phyloP scores from a whole-genome alignment of 176 grass and related monocot species.

The Avena atlantica region DNA sequence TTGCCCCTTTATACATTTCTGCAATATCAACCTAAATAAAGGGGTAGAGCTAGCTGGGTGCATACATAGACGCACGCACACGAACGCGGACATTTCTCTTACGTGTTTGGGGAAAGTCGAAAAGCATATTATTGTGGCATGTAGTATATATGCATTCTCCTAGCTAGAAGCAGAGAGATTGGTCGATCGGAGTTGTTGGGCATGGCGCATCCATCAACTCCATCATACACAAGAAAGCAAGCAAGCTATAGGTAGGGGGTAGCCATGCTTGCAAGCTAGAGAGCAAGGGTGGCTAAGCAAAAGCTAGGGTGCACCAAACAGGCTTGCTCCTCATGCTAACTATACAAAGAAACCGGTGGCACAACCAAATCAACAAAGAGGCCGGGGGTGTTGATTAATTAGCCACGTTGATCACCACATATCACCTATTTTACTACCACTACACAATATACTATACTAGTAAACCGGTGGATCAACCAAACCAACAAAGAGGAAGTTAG shows the following conservation, averaged over 20 bases:
- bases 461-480: neutral
- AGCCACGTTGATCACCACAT: neutral
- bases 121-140: neutral
- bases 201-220: constrained; percentile 40
- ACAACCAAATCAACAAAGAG: constrained; percentile 10
- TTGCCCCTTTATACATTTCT: no score
- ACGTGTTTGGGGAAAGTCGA: neutral
- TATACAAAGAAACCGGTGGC: neutral
- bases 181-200: constrained; percentile 32
- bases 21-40: neutral
- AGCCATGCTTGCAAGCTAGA: constrained; percentile 56
- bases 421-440: neutral
- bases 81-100: no score
- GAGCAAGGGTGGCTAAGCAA: constrained; percentile 23
- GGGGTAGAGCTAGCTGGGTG: no score
- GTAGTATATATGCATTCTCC: constrained; percentile 15
- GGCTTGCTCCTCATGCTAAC: constrained; percentile 52
- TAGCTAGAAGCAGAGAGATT: constrained; percentile 9
- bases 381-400: constrained; percentile 3
- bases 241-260: constrained; percentile 7
- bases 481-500: constrained; percentile 21
- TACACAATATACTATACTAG: neutral
- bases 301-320: constrained; percentile 56
- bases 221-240: constrained; percentile 22
- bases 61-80: neutral